Percentiles rank a stretch among this genome's conserved stretches.
These are phyloP conservation scores for Agarophyton chilense DNA, from an alignment of 23 red algal genomes.

Conservation along the genomic window DNA sequence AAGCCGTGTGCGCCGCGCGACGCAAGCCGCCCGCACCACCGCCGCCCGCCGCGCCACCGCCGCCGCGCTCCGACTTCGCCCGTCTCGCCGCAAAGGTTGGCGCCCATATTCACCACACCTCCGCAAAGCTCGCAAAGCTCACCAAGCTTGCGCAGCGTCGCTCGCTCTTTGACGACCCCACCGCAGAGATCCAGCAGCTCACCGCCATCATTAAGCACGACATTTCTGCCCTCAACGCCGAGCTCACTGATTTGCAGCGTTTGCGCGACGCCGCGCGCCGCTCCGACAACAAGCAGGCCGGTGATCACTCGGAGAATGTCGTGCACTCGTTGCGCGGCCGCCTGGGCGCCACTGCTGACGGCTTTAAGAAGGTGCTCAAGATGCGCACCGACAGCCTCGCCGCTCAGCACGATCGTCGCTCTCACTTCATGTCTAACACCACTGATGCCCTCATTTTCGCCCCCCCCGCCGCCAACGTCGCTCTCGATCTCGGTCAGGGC, in stretches of 20 bases:
- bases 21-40: conserved; percentile 54
- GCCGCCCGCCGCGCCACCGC: background rate
- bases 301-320: conserved; percentile 80
- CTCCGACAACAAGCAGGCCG: conserved; percentile 64
- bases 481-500: conserved; percentile 89
- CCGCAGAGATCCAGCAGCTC: conserved; percentile 90
- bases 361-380: conserved; percentile 89
- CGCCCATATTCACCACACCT: conserved; percentile 78
- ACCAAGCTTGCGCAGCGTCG: conserved; percentile 75
- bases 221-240: conserved; percentile 78
- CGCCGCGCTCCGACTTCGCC: conserved; percentile 77
- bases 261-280: conserved; percentile 59
- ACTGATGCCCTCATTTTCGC: conserved; percentile 33
- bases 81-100: conserved; percentile 70
- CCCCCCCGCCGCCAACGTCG: conserved; percentile 34
- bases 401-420: conserved; percentile 82
- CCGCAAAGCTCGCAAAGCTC: conserved; percentile 76
- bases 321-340: conserved; percentile 79
- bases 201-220: conserved; percentile 93
- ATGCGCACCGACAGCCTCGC: conserved; percentile 85
- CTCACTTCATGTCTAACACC: conserved; percentile 71
- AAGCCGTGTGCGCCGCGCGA: conserved; percentile 31
- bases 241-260: conserved; percentile 81
- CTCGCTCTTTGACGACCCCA: conserved; percentile 92
- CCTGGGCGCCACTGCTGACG: conserved; percentile 70